Conservation (phyloP, 2,329 filamentous ascomycete genomes). For the Fusarium sp. region DNA sequence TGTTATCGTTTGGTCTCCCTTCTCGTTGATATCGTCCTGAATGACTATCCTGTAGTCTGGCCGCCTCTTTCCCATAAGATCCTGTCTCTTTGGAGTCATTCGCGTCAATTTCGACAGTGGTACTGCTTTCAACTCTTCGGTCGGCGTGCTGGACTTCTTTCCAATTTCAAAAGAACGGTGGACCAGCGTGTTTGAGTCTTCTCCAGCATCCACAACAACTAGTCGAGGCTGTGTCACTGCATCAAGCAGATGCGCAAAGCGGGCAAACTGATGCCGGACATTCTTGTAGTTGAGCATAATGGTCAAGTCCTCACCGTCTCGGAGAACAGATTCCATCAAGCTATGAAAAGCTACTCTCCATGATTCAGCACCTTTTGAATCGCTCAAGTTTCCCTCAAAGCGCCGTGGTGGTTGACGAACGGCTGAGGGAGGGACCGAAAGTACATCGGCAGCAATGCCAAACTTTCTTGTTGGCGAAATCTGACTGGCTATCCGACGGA, state of each 20-base stretch:
- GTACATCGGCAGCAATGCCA: slow-evolving; percentile 52
- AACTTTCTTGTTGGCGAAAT: slow-evolving; percentile 62
- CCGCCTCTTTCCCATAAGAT: not conserved
- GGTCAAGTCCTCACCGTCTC: slow-evolving; percentile 71
- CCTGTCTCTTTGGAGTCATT: not conserved
- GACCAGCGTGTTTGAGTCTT: slow-evolving; percentile 64
- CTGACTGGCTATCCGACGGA: slow-evolving; percentile 58
- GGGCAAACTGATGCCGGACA: slow-evolving; percentile 64
- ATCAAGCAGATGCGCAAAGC: slow-evolving; percentile 63
- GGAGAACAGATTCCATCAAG: slow-evolving; percentile 66
- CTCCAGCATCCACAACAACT: slow-evolving; percentile 65
- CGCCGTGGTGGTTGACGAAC: slow-evolving; percentile 28
- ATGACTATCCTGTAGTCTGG: slow-evolving; percentile 8
- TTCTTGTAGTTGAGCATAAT: slow-evolving; percentile 68
- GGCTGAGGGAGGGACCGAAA: slow-evolving; percentile 39
- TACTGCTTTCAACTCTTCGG: slow-evolving; percentile 3
- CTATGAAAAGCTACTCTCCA: slow-evolving; percentile 70
- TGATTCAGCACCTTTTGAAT: slow-evolving; percentile 49
- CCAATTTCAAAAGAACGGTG: slow-evolving; percentile 7
- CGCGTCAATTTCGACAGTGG: slow-evolving; percentile 8
- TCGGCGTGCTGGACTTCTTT: slow-evolving; percentile 2
- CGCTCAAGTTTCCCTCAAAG: slow-evolving; percentile 42
- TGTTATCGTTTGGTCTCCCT: slow-evolving; percentile 1
- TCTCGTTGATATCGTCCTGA: slow-evolving; percentile 8
- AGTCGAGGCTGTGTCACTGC: slow-evolving; percentile 64